Evolutionary conservation across 208 protist species (phyloP).

Genomic region (Angomonas ambiguus): DNA sequence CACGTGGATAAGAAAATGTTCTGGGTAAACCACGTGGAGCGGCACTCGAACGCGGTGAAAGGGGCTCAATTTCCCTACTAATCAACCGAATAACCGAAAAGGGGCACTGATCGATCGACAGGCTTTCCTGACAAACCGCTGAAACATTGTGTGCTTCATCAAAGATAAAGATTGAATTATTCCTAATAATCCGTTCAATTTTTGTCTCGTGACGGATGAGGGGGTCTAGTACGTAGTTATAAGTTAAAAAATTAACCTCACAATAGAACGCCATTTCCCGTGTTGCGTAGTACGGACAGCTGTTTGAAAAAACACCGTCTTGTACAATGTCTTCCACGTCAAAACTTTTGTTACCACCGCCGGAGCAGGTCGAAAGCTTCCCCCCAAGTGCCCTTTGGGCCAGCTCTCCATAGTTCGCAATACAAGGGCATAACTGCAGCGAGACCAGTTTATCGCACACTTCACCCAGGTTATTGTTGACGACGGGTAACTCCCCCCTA

Average conservation of each 20-base stretch:
- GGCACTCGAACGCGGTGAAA: conserved; percentile 7
- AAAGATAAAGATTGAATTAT: conserved; percentile 89
- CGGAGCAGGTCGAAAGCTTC: conserved; percentile 20
- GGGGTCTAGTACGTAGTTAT: conserved; percentile 97
- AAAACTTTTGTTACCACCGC: conserved; percentile 31
- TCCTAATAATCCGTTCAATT: conserved; percentile 40
- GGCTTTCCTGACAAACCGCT: conserved; percentile 59
- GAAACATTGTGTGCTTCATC: conserved; percentile 96
- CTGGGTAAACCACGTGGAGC: background rate
- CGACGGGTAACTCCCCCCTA: conserved; percentile 29
- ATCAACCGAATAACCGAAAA: conserved; percentile 30
- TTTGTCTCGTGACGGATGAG: conserved; percentile 83
- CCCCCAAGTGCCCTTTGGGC: conserved; percentile 46
- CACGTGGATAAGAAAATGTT: conserved; percentile 39
- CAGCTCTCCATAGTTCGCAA: conserved; percentile 50
- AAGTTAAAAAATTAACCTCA: conserved; percentile 95
- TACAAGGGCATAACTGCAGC: conserved; percentile 55
- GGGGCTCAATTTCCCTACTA: conserved; percentile 41
- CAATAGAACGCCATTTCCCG: conserved; percentile 77
- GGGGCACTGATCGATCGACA: conserved; percentile 28
- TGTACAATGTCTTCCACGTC: conserved; percentile 93
- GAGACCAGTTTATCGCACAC: conserved; percentile 80
- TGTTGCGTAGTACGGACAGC: conserved; percentile 94
- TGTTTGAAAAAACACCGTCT: conserved; percentile 41
- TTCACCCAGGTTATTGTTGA: conserved; percentile 81